Evolutionary conservation across 345 rosid genomes (phyloP).

Genomic region (Hypericum androsaemum): DNA sequence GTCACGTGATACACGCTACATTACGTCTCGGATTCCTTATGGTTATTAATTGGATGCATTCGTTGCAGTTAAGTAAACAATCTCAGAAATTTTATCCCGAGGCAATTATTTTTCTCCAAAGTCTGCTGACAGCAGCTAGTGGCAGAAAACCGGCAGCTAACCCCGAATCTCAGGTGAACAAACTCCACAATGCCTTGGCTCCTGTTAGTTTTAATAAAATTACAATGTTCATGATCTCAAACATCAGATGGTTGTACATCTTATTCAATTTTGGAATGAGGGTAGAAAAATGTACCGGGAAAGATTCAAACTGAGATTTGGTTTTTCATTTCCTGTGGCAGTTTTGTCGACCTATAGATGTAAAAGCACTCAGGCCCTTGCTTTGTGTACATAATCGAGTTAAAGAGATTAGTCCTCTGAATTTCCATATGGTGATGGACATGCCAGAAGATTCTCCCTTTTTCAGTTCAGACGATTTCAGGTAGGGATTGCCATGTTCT

Average conservation of each 20-base stretch:
- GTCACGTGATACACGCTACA: not conserved
- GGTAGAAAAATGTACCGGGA: not conserved
- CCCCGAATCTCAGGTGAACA: constrained; percentile 52
- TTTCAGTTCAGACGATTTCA: constrained; percentile 72
- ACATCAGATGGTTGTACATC: too few species aligned
- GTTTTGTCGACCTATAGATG: constrained; percentile 59
- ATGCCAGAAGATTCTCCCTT: constrained; percentile 48
- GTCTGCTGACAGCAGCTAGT: constrained; percentile 50
- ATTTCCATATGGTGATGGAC: constrained; percentile 53
- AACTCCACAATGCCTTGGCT: not conserved
- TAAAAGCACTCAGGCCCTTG: constrained; percentile 47
- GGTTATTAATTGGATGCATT: constrained; percentile 4
- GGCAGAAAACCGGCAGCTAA: constrained; percentile 32
- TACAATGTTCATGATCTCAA: too few species aligned
- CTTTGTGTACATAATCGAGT: constrained; percentile 29
- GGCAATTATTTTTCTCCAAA: constrained; percentile 57
- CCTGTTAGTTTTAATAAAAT: not conserved
- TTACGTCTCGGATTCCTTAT: too few species aligned
- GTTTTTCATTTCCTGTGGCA: constrained; percentile 22
- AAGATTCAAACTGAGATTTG: not conserved
- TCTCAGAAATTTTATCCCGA: constrained; percentile 82
- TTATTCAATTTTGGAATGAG: too few species aligned
- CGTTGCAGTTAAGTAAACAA: constrained; percentile 49
- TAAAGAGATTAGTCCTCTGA: constrained; percentile 47
- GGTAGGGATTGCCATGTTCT: constrained; percentile 29